Percentiles rank a stretch among this genome's conserved stretches.
These are phyloP conservation scores for Mytilinidion resinicola DNA, from an alignment of 495 filamentous ascomycete genomes.

Conservation along the genomic window DNA sequence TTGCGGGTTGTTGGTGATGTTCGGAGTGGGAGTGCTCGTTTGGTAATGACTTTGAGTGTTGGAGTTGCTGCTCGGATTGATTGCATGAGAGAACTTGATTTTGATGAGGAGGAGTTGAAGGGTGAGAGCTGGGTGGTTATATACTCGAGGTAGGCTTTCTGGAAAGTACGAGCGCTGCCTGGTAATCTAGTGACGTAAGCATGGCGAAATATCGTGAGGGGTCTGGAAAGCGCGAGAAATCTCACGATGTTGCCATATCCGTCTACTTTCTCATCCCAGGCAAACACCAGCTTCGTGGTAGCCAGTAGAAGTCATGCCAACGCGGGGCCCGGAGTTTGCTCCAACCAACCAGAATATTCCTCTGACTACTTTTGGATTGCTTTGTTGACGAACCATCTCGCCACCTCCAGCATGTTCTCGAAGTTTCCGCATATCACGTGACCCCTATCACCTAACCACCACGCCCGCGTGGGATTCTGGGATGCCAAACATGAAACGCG, in stretches of 20 bases:
- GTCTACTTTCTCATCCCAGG: not conserved
- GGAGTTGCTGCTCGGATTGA: conserved; percentile 11
- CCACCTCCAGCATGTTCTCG: too few species aligned
- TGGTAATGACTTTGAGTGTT: conserved; percentile 21
- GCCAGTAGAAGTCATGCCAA: not conserved
- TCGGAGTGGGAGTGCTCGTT: conserved; percentile 3
- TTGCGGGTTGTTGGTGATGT: conserved; percentile 26
- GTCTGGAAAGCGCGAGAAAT: conserved; percentile 1
- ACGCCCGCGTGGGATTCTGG: not conserved
- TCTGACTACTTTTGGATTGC: too few species aligned
- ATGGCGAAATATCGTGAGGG: not conserved
- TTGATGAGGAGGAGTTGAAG: conserved; percentile 8
- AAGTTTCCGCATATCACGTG: too few species aligned
- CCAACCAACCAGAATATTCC: too few species aligned
- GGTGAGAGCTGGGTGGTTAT: conserved; percentile 6
- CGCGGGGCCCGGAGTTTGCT: too few species aligned
- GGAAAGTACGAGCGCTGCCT: conserved; percentile 11
- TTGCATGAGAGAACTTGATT: conserved; percentile 19
- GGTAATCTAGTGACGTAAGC: not conserved
- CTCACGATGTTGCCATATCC: conserved; percentile 1
- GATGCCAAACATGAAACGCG: not conserved
- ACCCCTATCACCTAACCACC: too few species aligned
- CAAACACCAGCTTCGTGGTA: not conserved
- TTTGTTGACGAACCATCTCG: too few species aligned
- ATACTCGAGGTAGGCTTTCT: conserved; percentile 16